These are phyloP conservation scores for Penicillium bovifimosum DNA, from an alignment of 495 filamentous ascomycete species.

Conservation along the genomic window DNA sequence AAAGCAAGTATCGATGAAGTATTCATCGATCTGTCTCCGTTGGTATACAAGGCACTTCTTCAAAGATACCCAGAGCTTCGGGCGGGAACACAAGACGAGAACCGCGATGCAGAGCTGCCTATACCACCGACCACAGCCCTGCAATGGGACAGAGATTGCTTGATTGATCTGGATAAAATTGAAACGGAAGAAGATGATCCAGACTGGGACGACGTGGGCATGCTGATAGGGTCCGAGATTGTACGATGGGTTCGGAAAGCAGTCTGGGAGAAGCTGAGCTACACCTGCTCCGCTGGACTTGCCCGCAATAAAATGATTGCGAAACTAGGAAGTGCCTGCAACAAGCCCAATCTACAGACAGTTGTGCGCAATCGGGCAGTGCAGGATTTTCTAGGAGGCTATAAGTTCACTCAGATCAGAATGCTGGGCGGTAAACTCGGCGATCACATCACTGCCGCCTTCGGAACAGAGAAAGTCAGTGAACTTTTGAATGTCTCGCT, in stretches of 20 bases:
- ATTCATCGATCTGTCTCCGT: constrained; percentile 82
- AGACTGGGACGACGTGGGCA: constrained; percentile 94
- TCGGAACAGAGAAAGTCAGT: constrained; percentile 73
- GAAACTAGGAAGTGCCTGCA: constrained; percentile 83
- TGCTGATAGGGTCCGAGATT: constrained; percentile 82
- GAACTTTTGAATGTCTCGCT: constrained; percentile 68
- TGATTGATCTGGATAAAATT: constrained; percentile 67
- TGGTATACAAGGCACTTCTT: constrained; percentile 70
- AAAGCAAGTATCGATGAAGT: constrained; percentile 92
- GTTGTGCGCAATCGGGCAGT: constrained; percentile 80
- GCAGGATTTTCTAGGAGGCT: constrained; percentile 70
- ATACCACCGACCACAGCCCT: constrained; percentile 67
- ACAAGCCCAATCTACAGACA: constrained; percentile 92
- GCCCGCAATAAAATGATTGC: constrained; percentile 92
- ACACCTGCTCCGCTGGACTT: constrained; percentile 87
- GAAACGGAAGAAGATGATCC: constrained; percentile 75
- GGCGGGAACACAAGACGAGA: constrained; percentile 58
- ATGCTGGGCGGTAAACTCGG: constrained; percentile 96
- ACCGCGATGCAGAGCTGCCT: constrained; percentile 66
- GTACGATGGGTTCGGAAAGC: constrained; percentile 65
- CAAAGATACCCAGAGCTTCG: constrained; percentile 72
- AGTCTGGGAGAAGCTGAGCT: constrained; percentile 63
- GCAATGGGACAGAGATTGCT: constrained; percentile 70
- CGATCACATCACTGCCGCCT: constrained; percentile 69
- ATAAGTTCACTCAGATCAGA: constrained; percentile 95